Conservation (phyloP, 305 asterid species). For the Fraxinus dipetala region DNA sequence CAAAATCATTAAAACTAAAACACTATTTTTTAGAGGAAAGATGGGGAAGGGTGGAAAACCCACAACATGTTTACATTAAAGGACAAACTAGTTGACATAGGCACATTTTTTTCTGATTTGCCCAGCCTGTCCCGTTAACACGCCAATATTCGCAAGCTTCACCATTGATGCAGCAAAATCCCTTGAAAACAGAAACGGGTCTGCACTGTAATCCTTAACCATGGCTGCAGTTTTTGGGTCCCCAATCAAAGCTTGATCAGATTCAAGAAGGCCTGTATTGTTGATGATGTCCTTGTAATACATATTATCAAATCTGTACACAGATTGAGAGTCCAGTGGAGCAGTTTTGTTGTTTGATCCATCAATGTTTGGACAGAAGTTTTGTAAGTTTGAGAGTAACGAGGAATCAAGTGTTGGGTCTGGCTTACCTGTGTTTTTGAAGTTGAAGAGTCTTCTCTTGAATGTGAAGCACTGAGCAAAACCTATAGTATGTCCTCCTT, state of each 20-base stretch:
- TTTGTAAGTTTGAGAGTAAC: constrained; percentile 39
- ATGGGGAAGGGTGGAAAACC: not conserved
- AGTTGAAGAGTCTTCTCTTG: constrained; percentile 72
- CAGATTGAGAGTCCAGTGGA: constrained; percentile 34
- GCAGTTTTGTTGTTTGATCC: constrained; percentile 44
- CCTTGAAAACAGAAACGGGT: constrained; percentile 38
- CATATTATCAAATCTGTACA: constrained; percentile 26
- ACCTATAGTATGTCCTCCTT: constrained; percentile 81
- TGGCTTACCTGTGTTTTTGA: constrained; percentile 54
- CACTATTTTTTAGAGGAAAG: not conserved
- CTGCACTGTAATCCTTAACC: constrained; percentile 46
- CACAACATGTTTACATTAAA: not conserved
- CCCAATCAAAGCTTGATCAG: constrained; percentile 63
- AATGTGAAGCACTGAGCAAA: constrained; percentile 73
- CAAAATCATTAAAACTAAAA: not conserved
- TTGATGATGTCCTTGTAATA: constrained; percentile 49
- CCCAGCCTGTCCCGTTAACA: constrained; percentile 52
- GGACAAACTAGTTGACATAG: constrained; percentile 34
- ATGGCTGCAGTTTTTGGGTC: constrained; percentile 53
- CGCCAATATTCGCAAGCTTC: constrained; percentile 59
- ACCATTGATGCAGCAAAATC: constrained; percentile 70
- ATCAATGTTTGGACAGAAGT: constrained; percentile 44
- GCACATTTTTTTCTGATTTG: constrained; percentile 62
- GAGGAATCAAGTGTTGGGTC: constrained; percentile 61
- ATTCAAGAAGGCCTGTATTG: constrained; percentile 62